Percentiles rank a stretch among this genome's conserved stretches.
Evolutionary conservation across 768 basidiomycete species (phyloP).

Genomic region (Piloderma croceum): DNA sequence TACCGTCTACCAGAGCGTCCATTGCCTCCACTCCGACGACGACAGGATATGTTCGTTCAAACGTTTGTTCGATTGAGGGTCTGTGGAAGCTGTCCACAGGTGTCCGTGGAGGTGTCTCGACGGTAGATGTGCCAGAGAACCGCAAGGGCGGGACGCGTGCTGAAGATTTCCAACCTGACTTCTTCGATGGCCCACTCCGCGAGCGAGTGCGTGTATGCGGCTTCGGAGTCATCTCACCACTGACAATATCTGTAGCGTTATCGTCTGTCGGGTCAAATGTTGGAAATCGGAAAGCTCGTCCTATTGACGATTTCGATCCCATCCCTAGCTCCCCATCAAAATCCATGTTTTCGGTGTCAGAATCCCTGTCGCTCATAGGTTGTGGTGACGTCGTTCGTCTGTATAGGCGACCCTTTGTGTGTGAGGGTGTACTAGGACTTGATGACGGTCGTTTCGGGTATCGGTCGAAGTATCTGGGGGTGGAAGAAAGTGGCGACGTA

Average conservation of each 20-base stretch:
- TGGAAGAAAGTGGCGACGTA: slow-evolving; percentile 17
- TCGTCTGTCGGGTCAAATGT: too few relatives aligned
- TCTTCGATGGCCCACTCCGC: slow-evolving; percentile 51
- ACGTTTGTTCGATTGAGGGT: slow-evolving; percentile 20
- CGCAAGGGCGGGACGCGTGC: slow-evolving; percentile 47
- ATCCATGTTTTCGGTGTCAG: too few relatives aligned
- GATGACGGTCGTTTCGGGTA: slow-evolving; percentile 39
- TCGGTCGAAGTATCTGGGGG: slow-evolving; percentile 41
- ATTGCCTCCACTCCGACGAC: slow-evolving; percentile 81
- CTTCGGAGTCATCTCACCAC: slow-evolving; percentile 12
- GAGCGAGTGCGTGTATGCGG: slow-evolving; percentile 46
- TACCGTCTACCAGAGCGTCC: slow-evolving; percentile 85
- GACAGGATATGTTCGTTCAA: slow-evolving; percentile 47
- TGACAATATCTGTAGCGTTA: not conserved
- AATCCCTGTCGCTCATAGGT: too few relatives aligned
- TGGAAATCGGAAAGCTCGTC: too few relatives aligned
- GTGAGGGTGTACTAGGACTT: too few relatives aligned
- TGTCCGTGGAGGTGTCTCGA: slow-evolving; percentile 69
- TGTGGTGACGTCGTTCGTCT: too few relatives aligned
- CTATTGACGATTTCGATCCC: too few relatives aligned
- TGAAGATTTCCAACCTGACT: slow-evolving; percentile 33
- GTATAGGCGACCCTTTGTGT: too few relatives aligned
- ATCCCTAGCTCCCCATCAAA: too few relatives aligned
- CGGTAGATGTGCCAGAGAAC: slow-evolving; percentile 65
- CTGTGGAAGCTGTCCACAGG: slow-evolving; percentile 54